Conservation (phyloP, 805 yeast species). For the Sungouiella blattae region DNA sequence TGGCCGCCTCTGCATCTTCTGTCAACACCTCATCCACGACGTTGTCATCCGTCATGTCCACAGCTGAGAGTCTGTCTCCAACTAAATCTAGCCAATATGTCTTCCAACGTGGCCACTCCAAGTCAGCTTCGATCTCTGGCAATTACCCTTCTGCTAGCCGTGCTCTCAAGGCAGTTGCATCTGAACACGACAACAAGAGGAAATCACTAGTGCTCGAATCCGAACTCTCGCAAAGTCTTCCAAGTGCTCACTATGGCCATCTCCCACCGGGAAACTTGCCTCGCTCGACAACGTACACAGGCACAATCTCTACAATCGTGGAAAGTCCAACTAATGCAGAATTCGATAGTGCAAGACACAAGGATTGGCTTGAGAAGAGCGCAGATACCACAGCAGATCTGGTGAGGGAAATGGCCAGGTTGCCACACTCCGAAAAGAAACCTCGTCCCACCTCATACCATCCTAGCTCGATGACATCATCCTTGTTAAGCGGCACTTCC, state of each 20-base stretch:
- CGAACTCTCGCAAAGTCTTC: neutral
- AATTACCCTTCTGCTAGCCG: constrained; percentile 54
- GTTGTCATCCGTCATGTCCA: constrained; percentile 15
- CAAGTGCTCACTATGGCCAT: neutral
- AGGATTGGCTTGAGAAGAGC: constrained; percentile 6
- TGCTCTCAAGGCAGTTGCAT: constrained; percentile 72
- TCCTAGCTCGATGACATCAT: constrained; percentile 51
- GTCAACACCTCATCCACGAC: constrained; percentile 18
- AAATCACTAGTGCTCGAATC: neutral
- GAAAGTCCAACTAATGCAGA: constrained; percentile 37
- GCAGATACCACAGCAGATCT: neutral
- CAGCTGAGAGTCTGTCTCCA: constrained; percentile 1
- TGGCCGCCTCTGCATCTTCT: constrained; percentile 19
- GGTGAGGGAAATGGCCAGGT: constrained; percentile 22
- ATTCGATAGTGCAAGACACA: constrained; percentile 12
- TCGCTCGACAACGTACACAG: constrained; percentile 28
- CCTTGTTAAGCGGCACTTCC: constrained; percentile 14
- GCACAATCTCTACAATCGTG: constrained; percentile 44
- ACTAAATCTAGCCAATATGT: constrained; percentile 1
- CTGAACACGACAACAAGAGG: constrained; percentile 42
- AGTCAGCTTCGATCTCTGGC: constrained; percentile 29
- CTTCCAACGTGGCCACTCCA: constrained; percentile 24
- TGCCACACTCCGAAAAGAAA: constrained; percentile 48
- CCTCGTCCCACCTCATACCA: constrained; percentile 86
- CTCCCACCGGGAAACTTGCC: constrained; percentile 9